Percentiles rank a stretch among this genome's conserved stretches.
Conservation (phyloP, 441 rosid genomes). For the Melastoma candidum region DNA sequence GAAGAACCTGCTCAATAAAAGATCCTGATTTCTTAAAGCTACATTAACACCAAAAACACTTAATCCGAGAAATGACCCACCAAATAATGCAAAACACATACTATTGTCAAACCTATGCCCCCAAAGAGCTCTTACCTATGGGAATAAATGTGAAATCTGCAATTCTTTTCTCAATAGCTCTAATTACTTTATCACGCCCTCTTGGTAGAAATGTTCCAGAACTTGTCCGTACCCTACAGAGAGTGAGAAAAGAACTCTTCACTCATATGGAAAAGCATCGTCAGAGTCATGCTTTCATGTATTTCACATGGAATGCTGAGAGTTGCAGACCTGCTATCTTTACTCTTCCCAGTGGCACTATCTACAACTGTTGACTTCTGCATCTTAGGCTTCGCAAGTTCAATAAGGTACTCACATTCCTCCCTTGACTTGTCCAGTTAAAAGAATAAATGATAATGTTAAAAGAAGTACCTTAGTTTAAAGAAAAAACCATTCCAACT, state of each 20-base stretch:
- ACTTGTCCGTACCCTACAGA: conserved; percentile 55
- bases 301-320: too few species aligned
- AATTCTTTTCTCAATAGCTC: conserved; percentile 54
- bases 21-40: too few species aligned
- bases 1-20: too few species aligned
- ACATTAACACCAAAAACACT: too few species aligned
- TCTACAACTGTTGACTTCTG: conserved; percentile 78
- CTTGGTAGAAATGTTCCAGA: conserved; percentile 52
- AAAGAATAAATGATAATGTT: too few species aligned
- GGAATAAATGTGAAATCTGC: conserved; percentile 65
- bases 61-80: too few species aligned
- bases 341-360: conserved; percentile 70
- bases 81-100: too few species aligned
- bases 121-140: conserved; percentile 30
- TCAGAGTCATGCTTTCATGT: too few species aligned
- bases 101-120: too few species aligned
- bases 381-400: conserved; percentile 78
- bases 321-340: conserved; percentile 58
- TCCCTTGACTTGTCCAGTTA: conserved; percentile 39
- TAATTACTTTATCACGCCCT: conserved; percentile 49
- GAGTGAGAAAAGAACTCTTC: conserved; percentile 2
- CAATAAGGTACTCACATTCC: conserved; percentile 73
- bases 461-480: too few species aligned
- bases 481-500: too few species aligned
- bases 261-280: background rate